These are phyloP conservation scores for Euphorbia schlechtendalii DNA, from an alignment of 441 rosid genomes.

Conservation along the genomic window DNA sequence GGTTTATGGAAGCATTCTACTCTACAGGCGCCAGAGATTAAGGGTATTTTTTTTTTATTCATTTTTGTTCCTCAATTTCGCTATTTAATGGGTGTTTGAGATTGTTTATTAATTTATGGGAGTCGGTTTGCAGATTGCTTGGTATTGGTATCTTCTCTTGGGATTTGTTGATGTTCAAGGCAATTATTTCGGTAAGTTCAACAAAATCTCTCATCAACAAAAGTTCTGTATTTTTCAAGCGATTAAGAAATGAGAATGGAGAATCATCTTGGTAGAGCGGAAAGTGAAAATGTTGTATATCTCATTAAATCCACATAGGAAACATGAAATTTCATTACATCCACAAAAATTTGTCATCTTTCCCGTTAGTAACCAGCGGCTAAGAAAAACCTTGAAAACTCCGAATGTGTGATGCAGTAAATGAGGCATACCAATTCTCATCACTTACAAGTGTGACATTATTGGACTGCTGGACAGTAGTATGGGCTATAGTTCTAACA, in stretches of 20 bases:
- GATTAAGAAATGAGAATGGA: no score
- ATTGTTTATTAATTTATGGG: neutral
- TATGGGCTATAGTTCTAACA: conserved; percentile 53
- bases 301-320: no score
- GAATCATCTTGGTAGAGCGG: no score
- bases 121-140: conserved; percentile 37
- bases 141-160: conserved; percentile 63
- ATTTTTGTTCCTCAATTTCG: neutral
- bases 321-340: no score
- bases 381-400: no score
- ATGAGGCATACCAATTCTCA: conserved; percentile 58
- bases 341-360: no score
- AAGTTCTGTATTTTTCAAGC: neutral
- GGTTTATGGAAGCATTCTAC: conserved; percentile 41
- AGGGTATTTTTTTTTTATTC: conserved; percentile 20
- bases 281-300: no score
- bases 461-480: conserved; percentile 49
- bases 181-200: conserved; percentile 42
- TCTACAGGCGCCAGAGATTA: conserved; percentile 32
- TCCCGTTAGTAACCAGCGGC: no score
- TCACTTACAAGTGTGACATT: conserved; percentile 61
- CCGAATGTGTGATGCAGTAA: conserved; percentile 29
- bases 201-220: neutral
- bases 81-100: neutral
- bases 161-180: conserved; percentile 60